Evolutionary conservation across 257 asterid genomes (phyloP), one percentile per base, ranked within the genome.

Genomic region (Solanum chilense): DNA sequence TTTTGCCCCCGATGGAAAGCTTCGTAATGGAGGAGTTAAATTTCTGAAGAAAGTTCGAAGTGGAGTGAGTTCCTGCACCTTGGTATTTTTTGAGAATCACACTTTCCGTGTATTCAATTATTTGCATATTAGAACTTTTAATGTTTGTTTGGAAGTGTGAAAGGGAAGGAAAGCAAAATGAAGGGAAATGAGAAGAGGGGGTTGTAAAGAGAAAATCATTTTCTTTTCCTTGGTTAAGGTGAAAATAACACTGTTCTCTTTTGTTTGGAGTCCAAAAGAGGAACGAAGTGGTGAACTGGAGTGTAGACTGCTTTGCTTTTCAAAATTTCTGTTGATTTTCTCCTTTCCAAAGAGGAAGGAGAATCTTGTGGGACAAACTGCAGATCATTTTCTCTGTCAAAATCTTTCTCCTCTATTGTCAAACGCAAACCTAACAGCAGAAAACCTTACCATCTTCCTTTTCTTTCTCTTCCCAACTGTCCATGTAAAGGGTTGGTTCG

Each of bases 31-130:
- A 66, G 98, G 98, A 88, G 91, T 96, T 89, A 96, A 92, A 88
- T 94, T 96, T 83, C 89, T 96, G 91, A 96, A 95, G 95, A 96
- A 94, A 93, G 95, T 93, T 31, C 96, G 97, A 70, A 92, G 95
- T 85, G 98, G 98, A 90, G 98, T 96, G 92, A 88, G 96, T 87
- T 86, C 39, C 70, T 29, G 41, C 84, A 29, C 85, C 85, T 29
- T 80, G 85, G 18, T 27, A 29, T 29, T 16, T 78, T 80, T 80
- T 80, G 68, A 16, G 68, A 80, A 80, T 80, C 6, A 0, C 85
- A 47, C 47, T 47, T 80, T 80, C 68, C 68, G 9, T 47, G 25
- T 80, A 29, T 80, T 29, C 68, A 47, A 18, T 31, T 47, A 47
- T 47, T 80, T 29, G 47, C 68, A 29, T 18, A 49, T 47, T 29